phyloP scores from a whole-genome alignment of 2,329 filamentous ascomycete genomes.

The Coniochaeta sp. region DNA sequence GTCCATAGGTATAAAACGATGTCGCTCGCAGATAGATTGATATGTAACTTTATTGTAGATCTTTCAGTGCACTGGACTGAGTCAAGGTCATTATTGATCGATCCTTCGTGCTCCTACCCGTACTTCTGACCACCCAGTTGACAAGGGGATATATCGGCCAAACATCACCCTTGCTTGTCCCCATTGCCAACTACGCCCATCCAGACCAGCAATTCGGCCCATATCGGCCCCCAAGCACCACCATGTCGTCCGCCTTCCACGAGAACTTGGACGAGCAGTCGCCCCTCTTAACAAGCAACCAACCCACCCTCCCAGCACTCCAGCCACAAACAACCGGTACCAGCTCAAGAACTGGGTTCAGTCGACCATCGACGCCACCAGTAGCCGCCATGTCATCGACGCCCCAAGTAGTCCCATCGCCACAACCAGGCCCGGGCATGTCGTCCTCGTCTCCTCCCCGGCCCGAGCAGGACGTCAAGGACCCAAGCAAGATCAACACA shows the following conservation, averaged over 20 bases:
- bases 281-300: conserved; percentile 5
- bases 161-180: background rate
- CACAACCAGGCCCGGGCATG: background rate
- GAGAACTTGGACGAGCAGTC: conserved; percentile 6
- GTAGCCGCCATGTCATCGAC: background rate
- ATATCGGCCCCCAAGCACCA: background rate
- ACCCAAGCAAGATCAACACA: background rate
- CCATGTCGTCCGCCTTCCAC: background rate
- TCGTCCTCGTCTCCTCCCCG: background rate
- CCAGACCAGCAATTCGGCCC: background rate
- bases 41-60: background rate
- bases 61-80: background rate
- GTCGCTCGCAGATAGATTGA: background rate
- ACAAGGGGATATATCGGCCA: background rate
- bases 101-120: background rate
- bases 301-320: background rate
- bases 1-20: background rate
- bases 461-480: background rate
- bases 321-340: background rate
- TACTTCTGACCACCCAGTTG: background rate
- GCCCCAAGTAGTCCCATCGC: background rate
- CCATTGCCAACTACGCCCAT: background rate
- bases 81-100: background rate
- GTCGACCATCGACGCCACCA: background rate
- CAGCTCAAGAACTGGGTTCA: background rate